Base-by-base conservation (phyloP, 176 grass and related monocot genomes). In the Pontederia crassipes region DNA sequence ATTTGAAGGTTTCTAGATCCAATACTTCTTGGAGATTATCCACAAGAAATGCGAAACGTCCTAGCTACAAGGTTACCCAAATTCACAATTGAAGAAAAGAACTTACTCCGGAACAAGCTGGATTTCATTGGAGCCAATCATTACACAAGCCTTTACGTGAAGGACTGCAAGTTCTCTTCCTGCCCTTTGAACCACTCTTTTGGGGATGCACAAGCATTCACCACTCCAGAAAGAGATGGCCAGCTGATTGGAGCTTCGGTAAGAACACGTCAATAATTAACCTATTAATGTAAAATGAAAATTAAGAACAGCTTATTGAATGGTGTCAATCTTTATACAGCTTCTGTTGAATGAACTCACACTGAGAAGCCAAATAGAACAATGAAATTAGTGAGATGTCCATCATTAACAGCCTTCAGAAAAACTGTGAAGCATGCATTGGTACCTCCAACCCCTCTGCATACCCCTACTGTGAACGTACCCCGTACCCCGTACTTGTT, bases 81-180 rank as follows among this genome's bases (percentile, higher is more conserved):
- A 10, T 89, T 87, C 59, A 80, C 80, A 45, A 2, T 51, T 0
- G 77, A 82, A 40, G 83, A 87, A 54, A 76, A 80, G 50, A 58
- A n/a, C 29, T 8, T 86, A 40, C 64, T 91, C 1, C 70, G 15
- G 11, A 69, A 57, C 50, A 81, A 69, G 64, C 3, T 48, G 13
- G 83, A 91, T 57, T 87, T 86, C 17, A 86, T 91, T 8, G 88
- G 83, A n/a, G 8, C 83, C n/a, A 91, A 91, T 29, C 87, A 86
- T 4, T 91, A 91, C 6, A 70, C 87, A 0, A 47, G 64, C 12
- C 59, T 56, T 20, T 91, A 91, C 10, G 65, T 45, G 4, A 77
- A 80, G 67, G 83, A 86, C 12, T 86, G 87, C 73, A 83, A 83
- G 9, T 40, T 28, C 17, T 86, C 87, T 32, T 32, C 79, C 8